Base-by-base conservation (phyloP, 140 eudicot species). In the Ambrosia hybrid region DNA sequence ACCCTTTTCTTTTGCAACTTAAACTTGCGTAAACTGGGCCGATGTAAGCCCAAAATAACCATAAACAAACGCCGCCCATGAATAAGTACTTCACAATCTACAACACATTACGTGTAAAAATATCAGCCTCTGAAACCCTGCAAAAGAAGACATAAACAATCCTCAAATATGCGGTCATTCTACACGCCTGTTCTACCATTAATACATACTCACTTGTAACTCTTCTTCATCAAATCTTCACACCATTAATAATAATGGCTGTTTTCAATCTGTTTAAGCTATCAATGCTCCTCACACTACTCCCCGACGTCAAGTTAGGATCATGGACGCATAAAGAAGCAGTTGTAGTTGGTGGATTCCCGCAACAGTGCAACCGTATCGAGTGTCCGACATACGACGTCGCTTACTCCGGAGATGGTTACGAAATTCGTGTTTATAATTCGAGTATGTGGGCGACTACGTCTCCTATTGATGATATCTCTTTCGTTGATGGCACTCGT, bases 341-440 rank as follows among this genome's bases (percentile, higher is more conserved):
- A 57, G 59, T 49, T 45, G 45, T 36, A 21, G 57, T 71, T 30
- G 34, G 34, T 30, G 68, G 41, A 9, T 79, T 74, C 55, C 98
- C 96, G 36, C 74, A 88, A 59, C 62, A 85, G 60, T 92, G 96
- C 76, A 77, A 21, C 77, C 91, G 97, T 8, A 92, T 92, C 51
- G 98, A 92, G 81, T 92, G 98, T 79, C 98, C 98, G 0, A 72
- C 63, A 9, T 92, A 89, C 79, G 91, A 87, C 67, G 80, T 92
- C 13, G 66, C 87, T 49, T 65, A 85, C 9, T 64, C 75, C 5
- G 95, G 92, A 0, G 81, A 87, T 56, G 98, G 81, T 45, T 92
- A 67, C 57, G 97, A 92, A 71, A 87, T 92, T 49, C 87, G 98
- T 7, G 79, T 86, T n/a, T 92, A 92, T 37, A 84, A 90, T 81